phyloP scores from a whole-genome alignment of 2,329 filamentous ascomycete species.

The Fusarium hostae region DNA sequence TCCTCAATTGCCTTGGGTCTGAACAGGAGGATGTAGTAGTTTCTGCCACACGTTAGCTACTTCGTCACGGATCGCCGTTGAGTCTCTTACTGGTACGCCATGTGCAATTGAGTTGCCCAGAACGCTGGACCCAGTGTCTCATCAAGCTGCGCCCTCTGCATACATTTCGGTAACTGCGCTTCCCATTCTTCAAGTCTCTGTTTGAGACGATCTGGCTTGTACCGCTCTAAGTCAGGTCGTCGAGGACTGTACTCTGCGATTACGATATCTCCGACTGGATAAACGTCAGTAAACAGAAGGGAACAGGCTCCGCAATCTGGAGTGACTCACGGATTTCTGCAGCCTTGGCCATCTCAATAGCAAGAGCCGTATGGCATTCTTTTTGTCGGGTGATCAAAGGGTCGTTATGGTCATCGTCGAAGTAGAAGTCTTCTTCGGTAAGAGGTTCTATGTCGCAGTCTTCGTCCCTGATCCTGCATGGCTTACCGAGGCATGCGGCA shows the following conservation, averaged over 20 bases:
- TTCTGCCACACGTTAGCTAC: background rate
- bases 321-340: constrained; percentile 18
- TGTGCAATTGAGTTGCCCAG: constrained; percentile 30
- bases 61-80: fast-evolving
- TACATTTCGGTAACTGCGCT: background rate
- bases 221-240: background rate
- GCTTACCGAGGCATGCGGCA: constrained; percentile 26
- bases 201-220: background rate
- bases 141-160: constrained; percentile 12
- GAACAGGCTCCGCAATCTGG: fast-evolving
- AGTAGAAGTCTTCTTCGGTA: constrained; percentile 12
- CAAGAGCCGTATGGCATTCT: constrained; percentile 21
- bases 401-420: constrained; percentile 9
- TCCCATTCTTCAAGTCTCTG: constrained; percentile 23
- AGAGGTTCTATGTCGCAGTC: constrained; percentile 34
- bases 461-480: constrained; percentile 36
- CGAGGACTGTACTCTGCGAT: constrained; percentile 38
- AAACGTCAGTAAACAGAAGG: fast-evolving
- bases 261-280: constrained; percentile 29
- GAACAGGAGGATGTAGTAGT: constrained; percentile 27
- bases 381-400: constrained; percentile 10
- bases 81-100: constrained; percentile 28
- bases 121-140: constrained; percentile 16
- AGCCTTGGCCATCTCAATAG: constrained; percentile 14
- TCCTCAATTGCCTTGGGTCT: constrained; percentile 10